Conservation (phyloP, 179 eudicot species). For the Amaranthus tricolor region DNA sequence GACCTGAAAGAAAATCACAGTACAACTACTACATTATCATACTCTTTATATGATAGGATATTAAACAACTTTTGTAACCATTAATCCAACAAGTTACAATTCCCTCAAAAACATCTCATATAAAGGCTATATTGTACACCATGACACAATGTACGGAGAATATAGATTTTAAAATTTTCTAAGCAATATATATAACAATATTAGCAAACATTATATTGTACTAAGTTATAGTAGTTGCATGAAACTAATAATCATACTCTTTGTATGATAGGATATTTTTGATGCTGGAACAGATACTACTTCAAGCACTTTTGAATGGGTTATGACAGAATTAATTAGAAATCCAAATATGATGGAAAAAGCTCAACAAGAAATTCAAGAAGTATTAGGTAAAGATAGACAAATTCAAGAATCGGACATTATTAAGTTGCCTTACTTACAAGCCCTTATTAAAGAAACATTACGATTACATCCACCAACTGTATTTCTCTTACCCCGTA, state of each 20-base stretch:
- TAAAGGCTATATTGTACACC: too few relatives aligned
- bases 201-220: neutral
- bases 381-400: conserved; percentile 14
- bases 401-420: conserved; percentile 34
- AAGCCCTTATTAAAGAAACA: conserved; percentile 34
- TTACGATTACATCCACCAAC: conserved; percentile 36
- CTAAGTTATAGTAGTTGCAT: neutral
- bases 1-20: too few relatives aligned
- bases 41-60: too few relatives aligned
- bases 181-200: too few relatives aligned
- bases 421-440: conserved; percentile 29
- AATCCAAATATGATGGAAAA: conserved; percentile 23
- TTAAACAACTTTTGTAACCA: too few relatives aligned
- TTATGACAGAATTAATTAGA: conserved; percentile 26
- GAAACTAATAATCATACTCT: neutral
- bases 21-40: too few relatives aligned
- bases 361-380: conserved; percentile 30
- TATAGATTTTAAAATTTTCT: neutral
- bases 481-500: conserved; percentile 33
- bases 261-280: conserved; percentile 24
- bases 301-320: conserved; percentile 35
- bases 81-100: too few relatives aligned
- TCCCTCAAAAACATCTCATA: too few relatives aligned
- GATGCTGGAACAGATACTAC: conserved; percentile 34
- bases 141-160: neutral